Conservation (phyloP, 1,284 basidiomycete species). For the Cryptococcus sp. region DNA sequence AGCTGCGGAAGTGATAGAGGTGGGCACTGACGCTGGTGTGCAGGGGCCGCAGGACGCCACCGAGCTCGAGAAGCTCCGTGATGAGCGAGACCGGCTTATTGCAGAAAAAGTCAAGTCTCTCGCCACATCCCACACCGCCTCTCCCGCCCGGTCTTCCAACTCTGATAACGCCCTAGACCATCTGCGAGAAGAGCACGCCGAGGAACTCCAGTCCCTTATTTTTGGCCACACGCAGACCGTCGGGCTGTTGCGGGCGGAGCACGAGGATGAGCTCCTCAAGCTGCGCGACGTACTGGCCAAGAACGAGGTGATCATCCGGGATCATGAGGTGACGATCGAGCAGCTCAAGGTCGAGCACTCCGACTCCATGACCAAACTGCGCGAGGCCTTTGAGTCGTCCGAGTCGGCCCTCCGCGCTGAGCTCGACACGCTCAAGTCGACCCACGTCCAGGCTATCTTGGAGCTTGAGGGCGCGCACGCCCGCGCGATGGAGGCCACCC, state of each 20-base stretch:
- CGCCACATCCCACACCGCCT: not conserved
- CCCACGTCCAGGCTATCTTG: slow-evolving; percentile 21
- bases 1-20: not conserved
- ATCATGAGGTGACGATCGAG: slow-evolving; percentile 2
- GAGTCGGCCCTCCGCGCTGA: slow-evolving; percentile 8
- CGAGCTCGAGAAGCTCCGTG: slow-evolving; percentile 14
- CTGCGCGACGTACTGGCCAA: not conserved
- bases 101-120: slow-evolving; percentile 3
- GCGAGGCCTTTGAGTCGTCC: slow-evolving; percentile 11
- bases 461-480: slow-evolving; percentile 23
- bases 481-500: slow-evolving; percentile 16
- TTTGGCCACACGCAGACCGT: slow-evolving; percentile 17
- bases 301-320: not conserved
- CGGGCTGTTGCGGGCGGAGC: slow-evolving; percentile 21
- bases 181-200: slow-evolving; percentile 32
- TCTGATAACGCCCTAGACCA: slow-evolving; percentile 10
- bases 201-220: slow-evolving; percentile 23
- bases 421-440: slow-evolving; percentile 21
- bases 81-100: slow-evolving; percentile 8
- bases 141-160: not conserved
- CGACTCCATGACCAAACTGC: slow-evolving; percentile 9
- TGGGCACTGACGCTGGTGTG: not conserved
- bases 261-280: slow-evolving; percentile 15
- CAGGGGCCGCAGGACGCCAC: not conserved
- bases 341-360: slow-evolving; percentile 10